Evolutionary conservation across 176 grass and related monocot species (phyloP), one percentile per base, ranked within the genome.

Genomic region (Olyra latifolia): DNA sequence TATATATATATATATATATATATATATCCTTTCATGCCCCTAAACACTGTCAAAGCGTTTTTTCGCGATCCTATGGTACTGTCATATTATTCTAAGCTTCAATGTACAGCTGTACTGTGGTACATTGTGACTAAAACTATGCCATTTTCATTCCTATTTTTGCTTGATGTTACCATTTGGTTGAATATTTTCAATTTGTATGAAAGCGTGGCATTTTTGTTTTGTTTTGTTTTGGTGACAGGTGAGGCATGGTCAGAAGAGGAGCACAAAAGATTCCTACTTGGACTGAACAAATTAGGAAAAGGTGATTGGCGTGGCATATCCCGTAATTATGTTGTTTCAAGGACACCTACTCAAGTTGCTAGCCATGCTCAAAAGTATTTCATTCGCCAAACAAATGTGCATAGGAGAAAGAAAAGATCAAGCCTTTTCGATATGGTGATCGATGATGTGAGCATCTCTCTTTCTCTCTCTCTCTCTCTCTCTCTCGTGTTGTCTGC

Each of bases 221-320:
- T 41, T 76, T 81, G 43, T 69, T 62, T 41, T 74, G 52, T 48
- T 76, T 71, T 56, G 66, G 10, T 73, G 46, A 60, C 35, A 89
- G 91, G 87, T 77, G 87, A 86, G 75, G 72, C 91, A 78, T 93
- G 91, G 91, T 87, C 91, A 50, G 91, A 89, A 74, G 87, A 93
- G 65, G 91, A 93, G 45, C 91, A 93, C 66, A 93, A 86, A 81
- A 93, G 69, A 47, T 89, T 93, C 38, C 63, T 93, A 46, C 50
- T 89, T 77, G 91, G 91, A 30, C 47, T 93, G 72, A 64, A 67
- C n/a, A 89, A 82, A 41, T 79, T 93, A 78, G 91, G 87, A 61
- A 93, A 81, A 84, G 91, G 91, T 81, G 87, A 89, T 89, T 93
- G 91, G 91, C 87, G 84, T 10, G 87, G 87, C 65, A 93, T 93